Evolutionary conservation across 2,329 filamentous ascomycete species (phyloP).

Genomic region (Colletotrichum navitas): DNA sequence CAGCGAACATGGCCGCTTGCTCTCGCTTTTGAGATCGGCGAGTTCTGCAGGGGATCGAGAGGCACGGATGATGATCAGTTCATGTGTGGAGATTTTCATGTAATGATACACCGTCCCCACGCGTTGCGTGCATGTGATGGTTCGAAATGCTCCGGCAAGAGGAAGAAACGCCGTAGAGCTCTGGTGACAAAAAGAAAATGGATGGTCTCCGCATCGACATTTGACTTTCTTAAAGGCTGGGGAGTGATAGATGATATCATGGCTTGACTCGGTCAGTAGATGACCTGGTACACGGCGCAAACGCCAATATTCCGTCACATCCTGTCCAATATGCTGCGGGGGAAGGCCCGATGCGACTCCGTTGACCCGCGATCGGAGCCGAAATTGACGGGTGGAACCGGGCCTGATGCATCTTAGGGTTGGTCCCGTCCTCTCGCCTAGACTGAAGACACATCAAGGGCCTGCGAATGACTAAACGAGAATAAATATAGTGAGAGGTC

Average conservation of each 20-base stretch:
- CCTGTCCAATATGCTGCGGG: not conserved
- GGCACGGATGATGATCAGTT: not conserved
- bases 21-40: constrained; percentile 4
- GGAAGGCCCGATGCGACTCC: not conserved
- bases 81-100: not conserved
- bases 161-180: not conserved
- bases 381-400: not conserved
- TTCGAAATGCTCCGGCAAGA: not conserved
- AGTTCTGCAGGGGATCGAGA: not conserved
- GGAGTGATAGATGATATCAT: not conserved
- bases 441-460: not conserved
- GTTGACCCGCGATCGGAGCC: constrained; percentile 20
- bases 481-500: not conserved
- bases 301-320: not conserved
- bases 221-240: not conserved
- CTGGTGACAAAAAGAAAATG: not conserved
- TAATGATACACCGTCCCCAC: not conserved
- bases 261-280: not conserved
- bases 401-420: not conserved
- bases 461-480: not conserved
- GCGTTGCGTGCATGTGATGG: not conserved
- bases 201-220: not conserved
- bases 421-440: not conserved
- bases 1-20: not conserved
- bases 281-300: not conserved